Evolutionary conservation across 2,329 filamentous ascomycete genomes (phyloP).

Genomic region (Fusarium goolgardi): DNA sequence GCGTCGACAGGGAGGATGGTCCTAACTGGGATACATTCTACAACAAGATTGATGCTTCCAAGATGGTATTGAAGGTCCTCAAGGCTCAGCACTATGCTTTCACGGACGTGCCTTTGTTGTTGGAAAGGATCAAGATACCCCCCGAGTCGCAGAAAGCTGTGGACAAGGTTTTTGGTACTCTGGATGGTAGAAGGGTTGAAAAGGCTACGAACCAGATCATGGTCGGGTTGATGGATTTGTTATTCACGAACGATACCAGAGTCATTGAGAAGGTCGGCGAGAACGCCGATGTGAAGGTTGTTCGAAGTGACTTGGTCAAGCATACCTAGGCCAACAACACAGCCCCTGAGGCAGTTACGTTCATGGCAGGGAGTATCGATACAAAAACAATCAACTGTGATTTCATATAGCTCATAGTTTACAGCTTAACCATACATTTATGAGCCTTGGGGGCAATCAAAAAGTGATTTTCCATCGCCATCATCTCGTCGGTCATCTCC

Average conservation of each 20-base stretch:
- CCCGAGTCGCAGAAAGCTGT: not conserved
- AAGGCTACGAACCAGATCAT: not conserved
- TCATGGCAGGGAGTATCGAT: no score
- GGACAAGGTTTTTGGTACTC: not conserved
- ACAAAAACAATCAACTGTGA: no score
- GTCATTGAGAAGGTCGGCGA: not conserved
- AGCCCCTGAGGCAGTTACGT: no score
- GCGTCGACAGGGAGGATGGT: not conserved
- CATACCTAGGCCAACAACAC: not conserved
- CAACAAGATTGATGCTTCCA: conserved; percentile 7
- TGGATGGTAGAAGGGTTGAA: conserved; percentile 11
- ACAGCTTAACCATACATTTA: not conserved
- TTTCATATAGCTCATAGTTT: no score
- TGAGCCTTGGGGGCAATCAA: conserved; percentile 6
- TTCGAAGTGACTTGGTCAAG: not conserved
- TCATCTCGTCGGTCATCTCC: conserved; percentile 18
- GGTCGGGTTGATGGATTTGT: not conserved
- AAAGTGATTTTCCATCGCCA: conserved; percentile 25
- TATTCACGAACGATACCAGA: accelerated
- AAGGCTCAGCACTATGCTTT: conserved; percentile 12
- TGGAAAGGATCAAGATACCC: not conserved
- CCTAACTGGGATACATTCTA: conserved; percentile 9
- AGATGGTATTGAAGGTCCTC: conserved; percentile 16
- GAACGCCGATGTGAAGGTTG: accelerated
- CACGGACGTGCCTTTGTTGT: conserved; percentile 20